Evolutionary conservation across 192 early-diverging fungal genomes (phyloP), one percentile per base, ranked within the genome.

Genomic region (Coemansia sp.): DNA sequence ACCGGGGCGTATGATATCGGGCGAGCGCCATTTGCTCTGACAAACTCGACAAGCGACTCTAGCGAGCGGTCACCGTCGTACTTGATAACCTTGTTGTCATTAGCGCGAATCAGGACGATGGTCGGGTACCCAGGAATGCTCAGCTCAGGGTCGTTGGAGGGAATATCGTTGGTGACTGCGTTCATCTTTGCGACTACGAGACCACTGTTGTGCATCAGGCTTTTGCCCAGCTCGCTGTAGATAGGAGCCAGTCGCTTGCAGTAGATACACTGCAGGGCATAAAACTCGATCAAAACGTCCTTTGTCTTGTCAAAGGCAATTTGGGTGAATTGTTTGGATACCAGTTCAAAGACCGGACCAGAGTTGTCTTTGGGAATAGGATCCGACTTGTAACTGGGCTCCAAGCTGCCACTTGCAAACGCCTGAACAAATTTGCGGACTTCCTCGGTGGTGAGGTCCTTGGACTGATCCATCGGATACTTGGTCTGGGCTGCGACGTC

Each of bases 231-330:
- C 76, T 94, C 84, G 43, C 93, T 91, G 86, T 93, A 99, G 68
- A 87, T 90, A 24, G 86, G 81, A 4, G 85, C 86, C 71, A 92
- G 77, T 65, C 82, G 82, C 88, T 93, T 91, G 84, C 93, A 94
- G 86, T 93, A 91, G 49, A 89, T 88, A 75, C 93, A 94, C 91
- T 91, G 91, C 20, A 92, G 92, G 20, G 92, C 89, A 82, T 97
- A 95, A 80, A 97, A 90, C 83, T 95, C 91, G 24, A 98, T 77
- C 68, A 99, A 91, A 38, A 97, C 96, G 79, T 96, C 94, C 87
- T 94, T 94, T 51, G 76, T 76, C 73, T 81, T 86, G 87, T 96
- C 92, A 52, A 94, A 87, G 46, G 94, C 97, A 73, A 97, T 85
- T 2, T 91, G 68, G 38, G 91, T 85, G 82, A 95, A 98, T 67